A percentile compares a stretch with the other conserved stretches of the same genome.
phyloP scores from a whole-genome alignment of 2,329 filamentous ascomycete genomes.

The Xylariaceae sp. region DNA sequence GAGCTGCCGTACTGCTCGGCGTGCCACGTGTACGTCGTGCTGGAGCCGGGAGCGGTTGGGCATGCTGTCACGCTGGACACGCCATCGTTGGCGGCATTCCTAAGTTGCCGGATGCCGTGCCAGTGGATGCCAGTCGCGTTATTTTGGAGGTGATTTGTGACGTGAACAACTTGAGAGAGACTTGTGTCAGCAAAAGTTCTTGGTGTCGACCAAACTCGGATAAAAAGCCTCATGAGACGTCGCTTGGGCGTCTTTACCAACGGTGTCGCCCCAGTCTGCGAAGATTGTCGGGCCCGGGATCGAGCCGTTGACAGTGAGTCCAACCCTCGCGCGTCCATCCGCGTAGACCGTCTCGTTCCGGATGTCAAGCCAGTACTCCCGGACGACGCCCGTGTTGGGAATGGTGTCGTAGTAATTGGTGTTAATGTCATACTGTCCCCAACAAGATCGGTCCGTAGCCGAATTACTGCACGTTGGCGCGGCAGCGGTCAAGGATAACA shows the following conservation, averaged over 20 bases:
- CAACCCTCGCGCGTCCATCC: constrained; percentile 41
- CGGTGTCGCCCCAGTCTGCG: constrained; percentile 43
- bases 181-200: constrained; percentile 11
- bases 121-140: constrained; percentile 62
- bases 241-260: constrained; percentile 7
- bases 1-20: constrained; percentile 1
- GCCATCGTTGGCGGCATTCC: neutral
- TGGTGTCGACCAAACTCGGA: neutral
- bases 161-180: constrained; percentile 41
- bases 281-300: constrained; percentile 57
- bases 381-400: constrained; percentile 46
- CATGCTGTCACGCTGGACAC: constrained; percentile 4
- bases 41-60: constrained; percentile 7
- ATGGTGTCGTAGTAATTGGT: constrained; percentile 41
- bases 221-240: neutral
- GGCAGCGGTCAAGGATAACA: neutral
- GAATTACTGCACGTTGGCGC: constrained; percentile 6
- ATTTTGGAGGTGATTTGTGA: constrained; percentile 47
- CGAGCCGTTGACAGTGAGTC: constrained; percentile 50
- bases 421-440: constrained; percentile 47
- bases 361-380: constrained; percentile 46
- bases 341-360: constrained; percentile 38
- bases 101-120: constrained; percentile 54
- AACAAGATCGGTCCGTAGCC: constrained; percentile 32
- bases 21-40: constrained; percentile 2